phyloP scores from a whole-genome alignment of 2,329 filamentous ascomycete genomes.

The Tolypocladium amazonense region DNA sequence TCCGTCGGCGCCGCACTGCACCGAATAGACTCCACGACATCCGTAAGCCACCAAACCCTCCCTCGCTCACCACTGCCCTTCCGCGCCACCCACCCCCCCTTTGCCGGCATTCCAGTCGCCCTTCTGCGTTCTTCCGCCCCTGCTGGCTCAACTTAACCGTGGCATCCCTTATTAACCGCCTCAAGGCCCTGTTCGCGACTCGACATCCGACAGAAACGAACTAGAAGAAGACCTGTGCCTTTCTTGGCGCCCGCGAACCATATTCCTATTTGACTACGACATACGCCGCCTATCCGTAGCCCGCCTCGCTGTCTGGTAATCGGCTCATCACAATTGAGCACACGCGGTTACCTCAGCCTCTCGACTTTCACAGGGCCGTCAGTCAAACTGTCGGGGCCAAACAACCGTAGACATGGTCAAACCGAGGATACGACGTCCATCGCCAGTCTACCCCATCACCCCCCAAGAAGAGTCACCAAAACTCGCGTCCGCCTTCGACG shows the following conservation, averaged over 20 bases:
- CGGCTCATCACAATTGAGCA: background rate
- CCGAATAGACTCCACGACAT: conserved; percentile 12
- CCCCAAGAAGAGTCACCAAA: conserved; percentile 32
- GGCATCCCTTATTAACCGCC: background rate
- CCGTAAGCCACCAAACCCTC: conserved; percentile 13
- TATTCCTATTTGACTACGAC: background rate
- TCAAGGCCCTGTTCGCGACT: background rate
- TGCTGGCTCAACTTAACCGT: background rate
- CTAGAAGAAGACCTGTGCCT: background rate
- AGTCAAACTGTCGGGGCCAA: background rate
- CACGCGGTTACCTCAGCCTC: background rate
- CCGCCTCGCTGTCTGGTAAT: background rate
- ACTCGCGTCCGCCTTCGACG: conserved; percentile 33
- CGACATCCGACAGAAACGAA: background rate
- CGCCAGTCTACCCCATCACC: conserved; percentile 31
- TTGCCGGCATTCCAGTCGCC: conserved; percentile 13
- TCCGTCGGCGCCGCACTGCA: background rate
- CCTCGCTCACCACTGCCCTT: background rate
- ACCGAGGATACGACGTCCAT: conserved; percentile 32
- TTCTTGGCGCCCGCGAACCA: background rate
- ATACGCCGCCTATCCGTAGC: background rate
- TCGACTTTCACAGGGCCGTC: background rate
- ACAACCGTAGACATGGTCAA: conserved; percentile 29
- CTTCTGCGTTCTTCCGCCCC: background rate
- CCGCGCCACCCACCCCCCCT: background rate